Evolutionary conservation across 2,329 filamentous ascomycete genomes (phyloP), one percentile per base, ranked within the genome.

Genomic region (Sclerotinia nivalis): DNA sequence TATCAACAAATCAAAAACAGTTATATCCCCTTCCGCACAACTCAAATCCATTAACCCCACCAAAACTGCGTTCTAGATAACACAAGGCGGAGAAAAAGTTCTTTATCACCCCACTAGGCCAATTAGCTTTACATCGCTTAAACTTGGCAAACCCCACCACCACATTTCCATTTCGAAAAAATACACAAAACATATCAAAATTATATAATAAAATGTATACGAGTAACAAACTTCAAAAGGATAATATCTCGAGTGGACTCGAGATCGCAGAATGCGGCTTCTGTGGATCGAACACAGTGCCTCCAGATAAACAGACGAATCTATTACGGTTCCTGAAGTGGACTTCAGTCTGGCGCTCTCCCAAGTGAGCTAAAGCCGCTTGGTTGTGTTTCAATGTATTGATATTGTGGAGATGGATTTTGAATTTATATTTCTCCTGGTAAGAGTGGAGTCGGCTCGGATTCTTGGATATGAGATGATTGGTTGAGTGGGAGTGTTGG

Each of bases 341-440:
- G 2, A 60, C 66, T 68, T 68, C 66, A 68, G 66, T 68, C 66
- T 68, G 66, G 66, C 66, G 66, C 66, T 68, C 66, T 68, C 66
- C 66, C 66, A 68, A 68, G 66, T 68, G 66, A 68, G 66, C 66
- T 68, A 68, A 68, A 68, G 66, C 66, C 66, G 66, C 66, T 68
- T 56, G 64, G 43, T 43, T 66, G 40, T 68, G 9, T 45, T 15
- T 31, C 0, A 13, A 0, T 43, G 20, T 58, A 8, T 15, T n/a
- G 20, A n/a, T 3, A 37, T 8, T 37, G 10, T 37, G 20, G 20
- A 2, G 20, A 37, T 7, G 9, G 15, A 43, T 43, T 43, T 18
- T 43, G 5, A 43, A 43, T 43, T 1, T 18, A 43, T 43, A 43
- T 43, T 18, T 6, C 40, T 6, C 10, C 4, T 15, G 4, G 15